Percentiles rank a stretch among this genome's conserved stretches.
Evolutionary conservation across 345 rosid species (phyloP).

Genomic region (Chamaenerion angustifolium): DNA sequence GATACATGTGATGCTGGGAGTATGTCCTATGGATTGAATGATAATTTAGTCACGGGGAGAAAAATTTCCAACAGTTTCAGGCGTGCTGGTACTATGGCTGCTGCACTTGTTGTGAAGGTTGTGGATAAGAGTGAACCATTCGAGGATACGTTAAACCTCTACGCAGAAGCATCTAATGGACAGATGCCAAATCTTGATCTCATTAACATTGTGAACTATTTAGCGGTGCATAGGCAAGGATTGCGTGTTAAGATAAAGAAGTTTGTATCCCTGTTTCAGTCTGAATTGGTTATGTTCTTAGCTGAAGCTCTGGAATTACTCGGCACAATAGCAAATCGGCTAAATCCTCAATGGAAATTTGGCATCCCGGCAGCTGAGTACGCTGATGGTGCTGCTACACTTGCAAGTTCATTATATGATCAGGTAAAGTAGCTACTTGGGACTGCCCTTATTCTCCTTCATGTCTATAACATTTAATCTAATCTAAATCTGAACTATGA

Average conservation of each 20-base stretch:
- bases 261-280: constrained; percentile 40
- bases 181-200: constrained; percentile 98
- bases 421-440: constrained; percentile 32
- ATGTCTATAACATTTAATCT: not conserved
- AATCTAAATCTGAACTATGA: not conserved
- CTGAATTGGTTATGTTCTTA: constrained; percentile 37
- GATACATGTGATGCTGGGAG: constrained; percentile 16
- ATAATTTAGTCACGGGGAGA: constrained; percentile 10
- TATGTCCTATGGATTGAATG: constrained; percentile 10
- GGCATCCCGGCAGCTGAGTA: constrained; percentile 73
- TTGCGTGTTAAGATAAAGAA: constrained; percentile 63
- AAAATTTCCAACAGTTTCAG: constrained; percentile 32
- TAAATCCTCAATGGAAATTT: constrained; percentile 67
- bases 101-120: constrained; percentile 85
- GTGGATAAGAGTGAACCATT: constrained; percentile 25
- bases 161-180: constrained; percentile 94
- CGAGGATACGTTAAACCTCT: constrained; percentile 61
- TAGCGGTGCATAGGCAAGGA: constrained; percentile 88
- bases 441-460: not conserved
- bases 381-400: constrained; percentile 71
- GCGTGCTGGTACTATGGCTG: constrained; percentile 85
- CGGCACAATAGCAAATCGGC: constrained; percentile 40
- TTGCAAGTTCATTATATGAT: constrained; percentile 76
- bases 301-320: constrained; percentile 49
- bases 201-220: constrained; percentile 75